Conservation (phyloP, 2,329 filamentous ascomycete genomes). For the Whalleya microplaca region DNA sequence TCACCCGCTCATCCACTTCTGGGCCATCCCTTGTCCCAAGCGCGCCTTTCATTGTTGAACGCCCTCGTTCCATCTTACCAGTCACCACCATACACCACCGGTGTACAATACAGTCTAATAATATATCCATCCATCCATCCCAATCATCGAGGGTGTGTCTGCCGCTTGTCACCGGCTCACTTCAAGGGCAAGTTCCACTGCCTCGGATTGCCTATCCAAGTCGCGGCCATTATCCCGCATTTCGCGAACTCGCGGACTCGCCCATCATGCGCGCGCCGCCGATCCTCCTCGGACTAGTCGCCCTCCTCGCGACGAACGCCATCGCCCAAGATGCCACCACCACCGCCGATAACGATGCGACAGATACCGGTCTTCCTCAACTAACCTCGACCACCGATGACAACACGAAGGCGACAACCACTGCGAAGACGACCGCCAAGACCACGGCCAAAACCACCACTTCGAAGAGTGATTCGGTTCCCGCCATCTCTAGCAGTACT, state of each 20-base stretch:
- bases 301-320: conserved; percentile 28
- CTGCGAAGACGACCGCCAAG: conserved; percentile 1
- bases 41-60: background rate
- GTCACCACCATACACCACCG: too few relatives aligned
- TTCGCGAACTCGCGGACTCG: conserved; percentile 7
- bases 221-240: background rate
- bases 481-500: conserved; percentile 19
- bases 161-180: background rate
- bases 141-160: background rate
- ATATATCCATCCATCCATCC: background rate
- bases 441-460: conserved; percentile 15
- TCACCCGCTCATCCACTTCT: too few relatives aligned
- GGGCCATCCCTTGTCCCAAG: background rate
- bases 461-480: conserved; percentile 6
- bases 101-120: background rate
- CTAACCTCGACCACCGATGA: conserved; percentile 12
- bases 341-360: conserved; percentile 16
- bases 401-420: conserved; percentile 7
- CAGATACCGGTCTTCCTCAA: conserved; percentile 13
- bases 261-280: conserved; percentile 33
- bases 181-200: background rate
- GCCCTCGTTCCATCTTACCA: background rate
- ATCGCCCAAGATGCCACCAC: conserved; percentile 28
- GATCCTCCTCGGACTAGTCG: conserved; percentile 28
- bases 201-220: background rate